Evolutionary conservation across 1,284 basidiomycete species (phyloP).

Genomic region (Ganoderma sp.): DNA sequence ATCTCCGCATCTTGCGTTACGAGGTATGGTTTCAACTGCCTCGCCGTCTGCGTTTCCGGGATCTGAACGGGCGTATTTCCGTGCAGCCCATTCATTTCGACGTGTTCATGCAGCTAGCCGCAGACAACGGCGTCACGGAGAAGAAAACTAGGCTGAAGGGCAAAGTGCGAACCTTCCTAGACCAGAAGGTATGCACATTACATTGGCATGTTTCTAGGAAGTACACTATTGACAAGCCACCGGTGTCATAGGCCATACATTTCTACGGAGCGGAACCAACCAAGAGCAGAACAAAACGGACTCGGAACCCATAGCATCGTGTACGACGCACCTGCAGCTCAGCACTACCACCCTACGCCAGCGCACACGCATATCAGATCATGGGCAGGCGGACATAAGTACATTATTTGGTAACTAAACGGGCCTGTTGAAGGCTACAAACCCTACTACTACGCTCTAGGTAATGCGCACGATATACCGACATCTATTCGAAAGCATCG

Average conservation of each 20-base stretch:
- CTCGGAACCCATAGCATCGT: slow-evolving; percentile 27
- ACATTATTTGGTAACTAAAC: slow-evolving; percentile 33
- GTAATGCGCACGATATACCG: neutral
- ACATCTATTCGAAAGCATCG: neutral
- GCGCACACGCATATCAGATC: neutral
- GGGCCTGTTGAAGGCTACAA: slow-evolving; percentile 37
- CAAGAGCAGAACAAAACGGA: slow-evolving; percentile 34
- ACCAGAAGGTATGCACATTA: slow-evolving; percentile 53
- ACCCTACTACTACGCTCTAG: slow-evolving; percentile 21
- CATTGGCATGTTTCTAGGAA: neutral
- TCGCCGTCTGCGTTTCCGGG: slow-evolving; percentile 13
- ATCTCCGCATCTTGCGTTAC: slow-evolving; percentile 64
- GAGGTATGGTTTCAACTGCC: slow-evolving; percentile 49
- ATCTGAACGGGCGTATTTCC: neutral
- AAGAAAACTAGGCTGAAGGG: slow-evolving; percentile 40
- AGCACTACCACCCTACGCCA: neutral
- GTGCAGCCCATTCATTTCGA: slow-evolving; percentile 65
- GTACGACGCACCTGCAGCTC: neutral
- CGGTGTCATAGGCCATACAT: slow-evolving; percentile 52
- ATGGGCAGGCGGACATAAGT: slow-evolving; percentile 11
- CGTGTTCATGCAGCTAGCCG: slow-evolving; percentile 51
- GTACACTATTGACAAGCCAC: neutral
- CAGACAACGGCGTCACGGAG: slow-evolving; percentile 39
- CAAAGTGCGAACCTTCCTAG: slow-evolving; percentile 58
- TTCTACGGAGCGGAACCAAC: slow-evolving; percentile 50